Percentiles rank a stretch among this genome's conserved stretches.
Conservation (phyloP, 352 stramenopile genomes). For the Phytophthora syringae region DNA sequence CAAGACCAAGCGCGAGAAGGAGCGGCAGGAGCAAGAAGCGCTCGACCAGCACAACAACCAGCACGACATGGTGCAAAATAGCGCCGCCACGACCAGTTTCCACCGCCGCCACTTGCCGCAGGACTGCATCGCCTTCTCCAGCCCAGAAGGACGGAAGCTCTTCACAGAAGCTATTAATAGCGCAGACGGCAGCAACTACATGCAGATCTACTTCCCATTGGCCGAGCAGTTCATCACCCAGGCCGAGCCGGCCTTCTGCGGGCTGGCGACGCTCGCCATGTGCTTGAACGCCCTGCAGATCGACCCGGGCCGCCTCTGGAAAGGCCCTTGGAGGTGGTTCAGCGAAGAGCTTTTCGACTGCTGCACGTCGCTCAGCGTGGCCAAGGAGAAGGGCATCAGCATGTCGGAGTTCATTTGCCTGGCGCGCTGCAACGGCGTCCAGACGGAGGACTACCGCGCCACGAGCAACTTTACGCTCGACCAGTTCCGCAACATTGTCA, state of each 20-base stretch:
- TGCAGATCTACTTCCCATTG: conserved; percentile 94
- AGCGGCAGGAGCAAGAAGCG: not conserved
- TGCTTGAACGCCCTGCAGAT: conserved; percentile 82
- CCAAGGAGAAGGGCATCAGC: conserved; percentile 78
- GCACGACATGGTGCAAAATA: conserved; percentile 9
- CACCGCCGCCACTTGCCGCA: conserved; percentile 83
- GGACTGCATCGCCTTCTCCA: conserved; percentile 87
- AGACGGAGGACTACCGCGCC: conserved; percentile 54
- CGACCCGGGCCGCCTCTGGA: conserved; percentile 79
- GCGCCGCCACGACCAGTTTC: conserved; percentile 55
- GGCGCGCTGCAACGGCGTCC: conserved; percentile 63
- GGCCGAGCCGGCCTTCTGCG: conserved; percentile 93
- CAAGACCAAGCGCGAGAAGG: not conserved
- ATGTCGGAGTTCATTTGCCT: conserved; percentile 77
- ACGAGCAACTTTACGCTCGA: conserved; percentile 61
- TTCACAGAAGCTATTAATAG: conserved; percentile 78
- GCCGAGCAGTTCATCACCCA: conserved; percentile 92
- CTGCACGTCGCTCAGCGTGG: conserved; percentile 73
- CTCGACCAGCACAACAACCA: conserved; percentile 10
- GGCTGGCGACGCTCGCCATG: conserved; percentile 85
- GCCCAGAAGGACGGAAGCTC: conserved; percentile 75
- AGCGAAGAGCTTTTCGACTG: conserved; percentile 87
- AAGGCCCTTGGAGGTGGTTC: conserved; percentile 84
- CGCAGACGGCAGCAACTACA: conserved; percentile 69
- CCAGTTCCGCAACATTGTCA: conserved; percentile 70